These are phyloP conservation scores for Microthyrium microscopicum DNA, from an alignment of 2,329 filamentous ascomycete genomes.

Conservation along the genomic window DNA sequence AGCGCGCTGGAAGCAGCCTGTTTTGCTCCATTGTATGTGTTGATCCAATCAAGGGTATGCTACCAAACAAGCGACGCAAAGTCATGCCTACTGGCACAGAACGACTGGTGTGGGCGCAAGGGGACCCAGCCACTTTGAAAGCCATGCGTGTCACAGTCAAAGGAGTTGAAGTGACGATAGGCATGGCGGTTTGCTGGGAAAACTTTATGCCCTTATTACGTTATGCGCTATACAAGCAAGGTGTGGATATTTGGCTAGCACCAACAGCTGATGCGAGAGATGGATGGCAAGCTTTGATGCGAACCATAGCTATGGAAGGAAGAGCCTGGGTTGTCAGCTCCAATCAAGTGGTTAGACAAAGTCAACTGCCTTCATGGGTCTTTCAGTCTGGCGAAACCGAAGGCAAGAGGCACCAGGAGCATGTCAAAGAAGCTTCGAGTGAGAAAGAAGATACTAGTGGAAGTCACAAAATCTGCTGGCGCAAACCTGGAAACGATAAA, in stretches of 20 bases:
- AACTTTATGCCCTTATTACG: conserved; percentile 87
- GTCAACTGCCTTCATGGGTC: conserved; percentile 42
- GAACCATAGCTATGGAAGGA: conserved; percentile 65
- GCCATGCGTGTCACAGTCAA: conserved; percentile 67
- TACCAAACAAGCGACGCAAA: conserved; percentile 82
- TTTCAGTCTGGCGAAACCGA: too few relatives aligned
- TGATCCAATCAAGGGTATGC: conserved; percentile 50
- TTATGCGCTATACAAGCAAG: conserved; percentile 72
- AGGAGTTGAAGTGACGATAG: conserved; percentile 64
- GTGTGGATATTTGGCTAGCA: conserved; percentile 80
- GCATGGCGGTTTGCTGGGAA: conserved; percentile 88
- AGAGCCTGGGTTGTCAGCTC: conserved; percentile 72
- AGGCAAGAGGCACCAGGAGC: too few relatives aligned
- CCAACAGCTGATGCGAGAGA: conserved; percentile 77
- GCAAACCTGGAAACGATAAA: conserved; percentile 12
- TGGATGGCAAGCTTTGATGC: conserved; percentile 69
- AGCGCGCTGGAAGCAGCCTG: conserved; percentile 62
- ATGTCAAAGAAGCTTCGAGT: conserved; percentile 1
- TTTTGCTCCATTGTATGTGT: conserved; percentile 77
- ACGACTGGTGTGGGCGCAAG: conserved; percentile 77
- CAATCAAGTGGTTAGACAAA: conserved; percentile 59
- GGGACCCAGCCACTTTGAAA: conserved; percentile 58
- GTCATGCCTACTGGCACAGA: conserved; percentile 84
- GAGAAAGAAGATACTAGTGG: too few relatives aligned
- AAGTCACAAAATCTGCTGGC: conserved; percentile 33